Conservation (phyloP, 192 early-diverging fungal species). For the Mortierella antarctica region DNA sequence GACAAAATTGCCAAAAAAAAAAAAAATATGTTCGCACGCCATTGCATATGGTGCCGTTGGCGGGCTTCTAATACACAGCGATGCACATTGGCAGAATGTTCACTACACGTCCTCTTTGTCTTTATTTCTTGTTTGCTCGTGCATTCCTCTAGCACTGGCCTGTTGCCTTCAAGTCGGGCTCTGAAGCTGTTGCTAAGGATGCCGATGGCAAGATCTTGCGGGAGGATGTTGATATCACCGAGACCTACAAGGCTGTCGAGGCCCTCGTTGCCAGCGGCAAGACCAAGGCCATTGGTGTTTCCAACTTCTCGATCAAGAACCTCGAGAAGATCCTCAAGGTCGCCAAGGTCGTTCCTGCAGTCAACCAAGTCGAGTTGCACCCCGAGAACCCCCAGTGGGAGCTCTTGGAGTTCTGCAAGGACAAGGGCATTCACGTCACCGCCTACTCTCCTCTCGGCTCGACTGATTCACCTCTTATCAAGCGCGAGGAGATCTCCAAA, state of each 20-base stretch:
- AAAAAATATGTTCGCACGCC: not conserved
- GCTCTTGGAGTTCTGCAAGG: constrained; percentile 78
- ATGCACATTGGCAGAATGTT: no score
- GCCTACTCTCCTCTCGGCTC: constrained; percentile 88
- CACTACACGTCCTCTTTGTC: not conserved
- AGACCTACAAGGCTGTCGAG: constrained; percentile 90
- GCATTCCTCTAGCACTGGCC: constrained; percentile 87
- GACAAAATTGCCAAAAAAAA: not conserved
- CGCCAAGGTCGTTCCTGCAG: constrained; percentile 80
- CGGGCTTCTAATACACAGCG: no score
- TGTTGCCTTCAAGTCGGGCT: constrained; percentile 60
- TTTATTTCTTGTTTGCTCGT: no score
- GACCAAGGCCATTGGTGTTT: constrained; percentile 85
- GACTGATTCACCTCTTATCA: constrained; percentile 39
- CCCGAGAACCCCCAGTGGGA: constrained; percentile 77
- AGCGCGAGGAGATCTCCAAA: constrained; percentile 58
- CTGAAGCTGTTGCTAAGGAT: constrained; percentile 23
- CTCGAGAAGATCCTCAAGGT: constrained; percentile 73
- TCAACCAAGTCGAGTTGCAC: constrained; percentile 90
- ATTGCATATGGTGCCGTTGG: not conserved
- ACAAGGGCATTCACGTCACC: constrained; percentile 77
- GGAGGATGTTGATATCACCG: constrained; percentile 68
- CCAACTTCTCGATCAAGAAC: constrained; percentile 76
- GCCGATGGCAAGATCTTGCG: constrained; percentile 47
- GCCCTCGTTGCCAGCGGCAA: constrained; percentile 74